Percentiles rank a stretch among this genome's conserved stretches.
phyloP scores from a whole-genome alignment of 2,329 filamentous ascomycete genomes.

The Fusarium sulawesiense region DNA sequence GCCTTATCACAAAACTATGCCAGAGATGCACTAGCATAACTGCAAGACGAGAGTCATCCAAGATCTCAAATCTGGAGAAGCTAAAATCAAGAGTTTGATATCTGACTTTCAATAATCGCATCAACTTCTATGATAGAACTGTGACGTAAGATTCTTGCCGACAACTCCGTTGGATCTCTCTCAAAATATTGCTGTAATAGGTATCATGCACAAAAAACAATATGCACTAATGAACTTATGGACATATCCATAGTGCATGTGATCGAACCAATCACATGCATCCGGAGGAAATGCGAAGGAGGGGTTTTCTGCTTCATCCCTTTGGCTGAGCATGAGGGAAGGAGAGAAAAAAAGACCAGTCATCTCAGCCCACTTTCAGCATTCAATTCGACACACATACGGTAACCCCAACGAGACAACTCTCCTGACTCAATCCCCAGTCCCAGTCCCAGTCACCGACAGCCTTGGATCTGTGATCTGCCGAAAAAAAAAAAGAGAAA shows the following conservation, averaged over 20 bases:
- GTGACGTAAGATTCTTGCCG: background rate
- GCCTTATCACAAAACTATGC: background rate
- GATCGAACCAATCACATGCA: background rate
- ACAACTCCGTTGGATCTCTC: background rate
- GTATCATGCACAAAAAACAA: background rate
- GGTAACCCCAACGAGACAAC: background rate
- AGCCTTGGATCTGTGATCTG: background rate
- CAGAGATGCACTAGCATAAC: background rate
- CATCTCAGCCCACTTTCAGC: background rate
- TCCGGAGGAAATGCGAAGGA: background rate
- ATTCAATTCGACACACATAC: background rate
- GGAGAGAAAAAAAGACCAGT: background rate
- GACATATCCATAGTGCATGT: background rate
- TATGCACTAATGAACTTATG: constrained; percentile 1
- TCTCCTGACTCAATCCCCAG: background rate
- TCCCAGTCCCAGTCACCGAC: too few relatives aligned
- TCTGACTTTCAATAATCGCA: rapidly evolving
- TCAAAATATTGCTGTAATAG: background rate
- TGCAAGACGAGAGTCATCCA: background rate
- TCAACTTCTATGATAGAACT: rapidly evolving
- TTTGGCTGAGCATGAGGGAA: background rate
- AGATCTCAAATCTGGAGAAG: background rate
- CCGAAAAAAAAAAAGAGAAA: background rate
- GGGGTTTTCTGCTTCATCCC: background rate
- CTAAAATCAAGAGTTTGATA: background rate